Evolutionary conservation across 345 rosid species (phyloP), one percentile per base, ranked within the genome.

Genomic region (Conringia planisiliqua): DNA sequence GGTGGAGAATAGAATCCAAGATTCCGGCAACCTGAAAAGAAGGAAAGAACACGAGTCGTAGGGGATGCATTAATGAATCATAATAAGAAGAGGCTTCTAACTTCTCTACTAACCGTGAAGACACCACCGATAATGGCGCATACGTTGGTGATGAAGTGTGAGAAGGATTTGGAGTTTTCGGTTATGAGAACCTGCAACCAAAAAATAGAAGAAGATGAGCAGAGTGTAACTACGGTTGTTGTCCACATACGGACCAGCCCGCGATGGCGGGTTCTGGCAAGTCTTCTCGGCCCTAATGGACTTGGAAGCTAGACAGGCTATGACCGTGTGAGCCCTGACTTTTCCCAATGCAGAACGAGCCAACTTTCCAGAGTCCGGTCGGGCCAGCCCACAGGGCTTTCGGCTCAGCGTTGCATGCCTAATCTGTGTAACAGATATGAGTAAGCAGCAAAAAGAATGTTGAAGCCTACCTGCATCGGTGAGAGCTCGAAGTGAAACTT

Each of bases 101-200:
- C 1, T 76, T 76, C 38, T 66, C 8, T 30, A 87, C 98, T 66
- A 58, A 96, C 98, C 95, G 98, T 96, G 89, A 96, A 96, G 80
- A 96, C 82, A 38, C 99, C 99, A 17, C 98, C 99, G 29, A 95
- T 89, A 32, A 92, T 95, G 68, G 99, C 99, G 29, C 99, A 92
- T 66, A 95, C 87, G 38, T 89, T 95, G 74, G 99, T 95, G 83
- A 95, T 83, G 55, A 95, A 95, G 69, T 95, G 99, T 0, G 97
- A 90, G 79, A 95, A 92, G 12, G 98, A 95, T 80, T 86, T 95
- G 0, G 79, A 79, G 79, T 79, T 84, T 83, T 95, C 99, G 0
- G 97, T 88, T 52, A 95, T 80, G 51, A 92, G 77, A 76, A 92
- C 96, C 99, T 96, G 80, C 77, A 55, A 46, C 57, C 42, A 50